phyloP scores from a whole-genome alignment of 2,329 filamentous ascomycete species.

The Fusarium goolgardi region DNA sequence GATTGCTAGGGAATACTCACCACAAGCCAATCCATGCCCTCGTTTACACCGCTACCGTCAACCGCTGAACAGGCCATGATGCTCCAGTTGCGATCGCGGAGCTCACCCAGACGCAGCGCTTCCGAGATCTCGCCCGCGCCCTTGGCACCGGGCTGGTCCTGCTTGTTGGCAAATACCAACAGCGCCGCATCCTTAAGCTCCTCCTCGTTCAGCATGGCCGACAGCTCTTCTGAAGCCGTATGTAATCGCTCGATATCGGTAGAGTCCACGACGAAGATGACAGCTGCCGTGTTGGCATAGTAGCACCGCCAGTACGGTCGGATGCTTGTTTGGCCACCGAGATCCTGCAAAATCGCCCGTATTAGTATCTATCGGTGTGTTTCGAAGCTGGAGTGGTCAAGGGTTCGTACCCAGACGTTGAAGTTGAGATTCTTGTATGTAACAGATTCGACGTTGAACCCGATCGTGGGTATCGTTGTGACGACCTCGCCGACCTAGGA shows the following conservation, averaged over 20 bases:
- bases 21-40: conserved; percentile 99
- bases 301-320: conserved; percentile 99
- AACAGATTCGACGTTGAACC: conserved; percentile 99
- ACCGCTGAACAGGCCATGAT: conserved; percentile 98
- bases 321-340: conserved; percentile 98
- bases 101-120: conserved; percentile 86
- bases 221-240: conserved; percentile 91
- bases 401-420: conserved; percentile 87
- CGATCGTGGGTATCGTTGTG: conserved; percentile 98
- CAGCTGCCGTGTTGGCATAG: conserved; percentile 97
- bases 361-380: conserved; percentile 15
- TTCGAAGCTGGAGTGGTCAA: neutral
- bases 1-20: conserved; percentile 60
- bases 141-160: conserved; percentile 96
- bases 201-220: conserved; percentile 96
- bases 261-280: conserved; percentile 98
- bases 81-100: conserved; percentile 98
- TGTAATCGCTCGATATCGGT: conserved; percentile 96
- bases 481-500: conserved; percentile 95
- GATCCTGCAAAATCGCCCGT: conserved; percentile 67
- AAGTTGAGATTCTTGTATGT: conserved; percentile 99
- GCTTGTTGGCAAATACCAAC: conserved; percentile 98
- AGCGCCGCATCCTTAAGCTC: conserved; percentile 93
- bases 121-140: conserved; percentile 97
- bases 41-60: conserved; percentile 91